Conservation (phyloP, 805 yeast species). For the Candida nanaspora region DNA sequence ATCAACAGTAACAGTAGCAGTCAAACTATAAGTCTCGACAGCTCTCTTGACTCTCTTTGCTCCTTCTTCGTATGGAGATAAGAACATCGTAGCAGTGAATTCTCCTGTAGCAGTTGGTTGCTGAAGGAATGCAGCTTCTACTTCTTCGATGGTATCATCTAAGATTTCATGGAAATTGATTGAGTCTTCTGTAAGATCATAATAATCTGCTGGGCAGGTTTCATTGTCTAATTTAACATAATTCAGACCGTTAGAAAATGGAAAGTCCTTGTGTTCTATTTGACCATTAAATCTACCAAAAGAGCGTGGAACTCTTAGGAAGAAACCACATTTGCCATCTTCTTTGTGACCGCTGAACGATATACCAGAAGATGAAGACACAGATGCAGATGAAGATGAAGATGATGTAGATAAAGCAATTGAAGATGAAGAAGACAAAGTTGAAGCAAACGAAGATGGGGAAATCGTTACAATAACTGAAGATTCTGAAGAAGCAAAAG, state of each 20-base stretch:
- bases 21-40: neutral
- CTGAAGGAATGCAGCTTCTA: neutral
- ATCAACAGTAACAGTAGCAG: neutral
- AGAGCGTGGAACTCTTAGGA: neutral
- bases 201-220: conserved; percentile 11
- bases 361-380: conserved; percentile 15
- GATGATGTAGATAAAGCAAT: conserved; percentile 15
- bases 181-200: neutral
- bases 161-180: neutral
- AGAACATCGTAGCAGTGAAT: neutral
- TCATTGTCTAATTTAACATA: neutral
- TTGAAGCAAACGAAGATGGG: conserved; percentile 12
- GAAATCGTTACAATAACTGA: too few relatives aligned
- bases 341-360: conserved; percentile 10
- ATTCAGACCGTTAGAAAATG: neutral
- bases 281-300: neutral
- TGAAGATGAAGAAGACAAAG: conserved; percentile 11
- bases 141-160: neutral
- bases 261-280: neutral
- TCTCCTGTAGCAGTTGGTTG: neutral
- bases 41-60: conserved; percentile 1
- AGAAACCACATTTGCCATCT: neutral
- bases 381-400: conserved; percentile 13
- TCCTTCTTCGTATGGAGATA: neutral
- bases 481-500: too few relatives aligned